These are phyloP conservation scores for Prunus yedoensis DNA, from an alignment of 331 rosid genomes.

Conservation along the genomic window DNA sequence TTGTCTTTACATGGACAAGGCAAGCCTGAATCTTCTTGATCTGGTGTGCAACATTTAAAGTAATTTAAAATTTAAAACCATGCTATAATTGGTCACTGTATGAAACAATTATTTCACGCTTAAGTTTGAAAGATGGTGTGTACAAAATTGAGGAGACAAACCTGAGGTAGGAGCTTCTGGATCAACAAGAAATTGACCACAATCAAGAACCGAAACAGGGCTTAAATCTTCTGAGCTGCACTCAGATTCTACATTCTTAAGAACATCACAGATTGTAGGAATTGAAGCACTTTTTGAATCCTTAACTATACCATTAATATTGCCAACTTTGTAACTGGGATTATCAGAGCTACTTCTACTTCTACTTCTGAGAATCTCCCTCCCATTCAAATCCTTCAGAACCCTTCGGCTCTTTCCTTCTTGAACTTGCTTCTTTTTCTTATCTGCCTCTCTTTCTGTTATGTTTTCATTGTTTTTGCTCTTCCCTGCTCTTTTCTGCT, in stretches of 20 bases:
- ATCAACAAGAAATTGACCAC: constrained; percentile 38
- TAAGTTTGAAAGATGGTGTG: background rate
- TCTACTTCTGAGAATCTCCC: constrained; percentile 26
- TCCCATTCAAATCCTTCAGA: constrained; percentile 29
- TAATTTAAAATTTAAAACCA: background rate
- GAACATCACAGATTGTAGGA: constrained; percentile 8
- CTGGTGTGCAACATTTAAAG: constrained; percentile 23
- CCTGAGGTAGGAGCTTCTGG: constrained; percentile 51
- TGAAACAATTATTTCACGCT: background rate
- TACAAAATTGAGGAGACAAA: constrained; percentile 21
- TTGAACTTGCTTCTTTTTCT: constrained; percentile 17
- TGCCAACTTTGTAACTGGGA: no score
- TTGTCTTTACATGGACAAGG: constrained; percentile 31
- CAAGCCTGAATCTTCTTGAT: constrained; percentile 23
- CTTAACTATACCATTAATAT: background rate
- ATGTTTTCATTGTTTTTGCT: constrained; percentile 33
- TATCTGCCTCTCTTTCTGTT: constrained; percentile 32
- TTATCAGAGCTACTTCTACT: background rate
- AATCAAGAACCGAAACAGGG: constrained; percentile 87
- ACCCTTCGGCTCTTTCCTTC: constrained; percentile 15
- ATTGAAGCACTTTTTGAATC: constrained; percentile 13
- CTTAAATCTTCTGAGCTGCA: constrained; percentile 65
- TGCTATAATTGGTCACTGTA: background rate
- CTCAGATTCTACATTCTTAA: constrained; percentile 38
- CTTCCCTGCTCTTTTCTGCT: constrained; percentile 32